These are phyloP conservation scores for Alternaria ventricosa DNA, from an alignment of 2,329 filamentous ascomycete genomes.

Conservation along the genomic window DNA sequence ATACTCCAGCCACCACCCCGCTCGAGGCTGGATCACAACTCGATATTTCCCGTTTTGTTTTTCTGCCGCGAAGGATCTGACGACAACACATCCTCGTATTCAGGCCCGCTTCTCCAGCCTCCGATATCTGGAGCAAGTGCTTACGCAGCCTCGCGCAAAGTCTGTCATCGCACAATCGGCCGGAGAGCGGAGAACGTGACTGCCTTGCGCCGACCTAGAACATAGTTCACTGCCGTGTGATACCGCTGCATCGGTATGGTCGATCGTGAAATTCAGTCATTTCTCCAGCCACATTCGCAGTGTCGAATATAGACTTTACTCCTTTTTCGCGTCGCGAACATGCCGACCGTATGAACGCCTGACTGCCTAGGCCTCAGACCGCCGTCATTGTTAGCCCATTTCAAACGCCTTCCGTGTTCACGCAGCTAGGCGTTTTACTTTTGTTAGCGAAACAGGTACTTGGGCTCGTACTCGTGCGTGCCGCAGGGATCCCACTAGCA, in stretches of 20 bases:
- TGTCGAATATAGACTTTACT: background rate
- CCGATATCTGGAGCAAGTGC: background rate
- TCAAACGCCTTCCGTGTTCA: conserved; percentile 1
- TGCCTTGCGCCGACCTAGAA: background rate
- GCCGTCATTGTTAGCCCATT: conserved; percentile 25
- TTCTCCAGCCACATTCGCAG: background rate
- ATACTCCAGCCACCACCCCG: background rate
- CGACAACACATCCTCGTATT: conserved; percentile 9
- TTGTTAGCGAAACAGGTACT: conserved; percentile 24
- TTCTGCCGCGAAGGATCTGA: conserved; percentile 4
- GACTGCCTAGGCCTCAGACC: background rate
- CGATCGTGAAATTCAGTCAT: background rate
- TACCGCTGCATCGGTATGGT: background rate
- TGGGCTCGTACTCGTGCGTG: conserved; percentile 13
- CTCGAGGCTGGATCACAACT: conserved; percentile 1
- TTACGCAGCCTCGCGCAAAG: conserved; percentile 2
- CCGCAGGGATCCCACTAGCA: conserved; percentile 36
- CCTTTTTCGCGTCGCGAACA: background rate
- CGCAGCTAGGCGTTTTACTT: conserved; percentile 23
- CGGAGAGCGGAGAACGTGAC: background rate
- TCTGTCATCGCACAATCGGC: background rate
- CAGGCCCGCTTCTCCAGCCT: background rate
- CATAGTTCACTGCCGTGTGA: background rate
- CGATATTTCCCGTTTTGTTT: conserved; percentile 1
- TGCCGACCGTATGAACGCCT: background rate